These are phyloP conservation scores for Emergomyces orientalis DNA, from an alignment of 2,329 filamentous ascomycete species.

Conservation along the genomic window DNA sequence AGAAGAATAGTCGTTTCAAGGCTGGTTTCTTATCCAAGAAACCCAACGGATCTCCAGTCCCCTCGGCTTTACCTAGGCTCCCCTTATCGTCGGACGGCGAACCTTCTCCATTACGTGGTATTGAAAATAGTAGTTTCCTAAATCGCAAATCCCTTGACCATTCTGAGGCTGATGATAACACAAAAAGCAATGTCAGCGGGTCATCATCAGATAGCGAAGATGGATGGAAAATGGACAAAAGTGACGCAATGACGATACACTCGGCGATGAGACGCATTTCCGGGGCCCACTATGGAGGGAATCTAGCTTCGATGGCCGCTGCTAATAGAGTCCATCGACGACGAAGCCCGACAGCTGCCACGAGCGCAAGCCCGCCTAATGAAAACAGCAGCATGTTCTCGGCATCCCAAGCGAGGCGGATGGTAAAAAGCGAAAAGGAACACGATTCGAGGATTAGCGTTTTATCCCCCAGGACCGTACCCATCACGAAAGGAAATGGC, in stretches of 20 bases:
- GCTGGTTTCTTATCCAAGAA: constrained; percentile 73
- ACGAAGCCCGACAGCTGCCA: constrained; percentile 46
- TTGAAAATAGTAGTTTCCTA: constrained; percentile 42
- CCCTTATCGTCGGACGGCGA: constrained; percentile 50
- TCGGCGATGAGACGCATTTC: constrained; percentile 48
- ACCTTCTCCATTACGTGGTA: constrained; percentile 46
- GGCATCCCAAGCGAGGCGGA: constrained; percentile 55
- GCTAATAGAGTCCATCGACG: constrained; percentile 41
- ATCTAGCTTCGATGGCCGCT: constrained; percentile 31
- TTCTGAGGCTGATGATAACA: constrained; percentile 14
- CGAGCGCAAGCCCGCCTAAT: constrained; percentile 42
- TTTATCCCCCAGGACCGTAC: constrained; percentile 51
- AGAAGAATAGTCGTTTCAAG: constrained; percentile 69
- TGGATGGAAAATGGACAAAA: constrained; percentile 38
- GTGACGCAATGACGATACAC: constrained; percentile 46
- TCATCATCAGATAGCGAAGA: constrained; percentile 27
- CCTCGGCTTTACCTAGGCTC: constrained; percentile 49
- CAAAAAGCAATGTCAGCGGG: constrained; percentile 28
- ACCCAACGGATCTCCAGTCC: constrained; percentile 54
- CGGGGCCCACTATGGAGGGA: constrained; percentile 33
- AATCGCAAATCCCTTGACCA: constrained; percentile 40
- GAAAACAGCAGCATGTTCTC: constrained; percentile 53
- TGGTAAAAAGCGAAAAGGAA: constrained; percentile 55
- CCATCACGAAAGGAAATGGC: constrained; percentile 47
- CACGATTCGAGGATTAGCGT: constrained; percentile 48